These are phyloP conservation scores for Penicillium fuscoglaucum DNA, from an alignment of 2,329 filamentous ascomycete species.

Conservation along the genomic window DNA sequence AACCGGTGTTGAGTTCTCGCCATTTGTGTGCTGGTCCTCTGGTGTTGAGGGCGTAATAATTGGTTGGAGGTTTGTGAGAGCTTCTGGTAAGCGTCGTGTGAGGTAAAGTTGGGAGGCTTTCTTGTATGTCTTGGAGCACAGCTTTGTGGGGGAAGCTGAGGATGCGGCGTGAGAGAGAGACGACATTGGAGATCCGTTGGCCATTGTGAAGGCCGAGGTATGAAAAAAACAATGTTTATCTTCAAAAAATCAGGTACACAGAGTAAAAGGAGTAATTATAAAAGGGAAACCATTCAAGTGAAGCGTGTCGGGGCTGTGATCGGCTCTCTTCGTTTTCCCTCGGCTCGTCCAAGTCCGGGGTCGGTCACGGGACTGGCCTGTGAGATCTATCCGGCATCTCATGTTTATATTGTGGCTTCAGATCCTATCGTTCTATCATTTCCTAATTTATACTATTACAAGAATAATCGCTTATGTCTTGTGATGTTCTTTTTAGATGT, in stretches of 20 bases:
- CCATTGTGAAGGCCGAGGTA: constrained; percentile 24
- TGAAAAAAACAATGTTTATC: neutral
- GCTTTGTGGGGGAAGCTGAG: constrained; percentile 62
- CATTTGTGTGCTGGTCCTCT: constrained; percentile 44
- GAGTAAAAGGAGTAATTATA: neutral
- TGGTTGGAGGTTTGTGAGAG: constrained; percentile 79
- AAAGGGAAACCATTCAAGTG: neutral
- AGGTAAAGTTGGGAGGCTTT: constrained; percentile 93
- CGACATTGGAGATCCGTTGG: constrained; percentile 34
- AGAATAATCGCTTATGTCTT: too few relatives aligned
- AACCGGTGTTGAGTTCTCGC: constrained; percentile 50
- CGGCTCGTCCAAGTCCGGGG: constrained; percentile 37
- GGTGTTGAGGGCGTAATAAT: constrained; percentile 64
- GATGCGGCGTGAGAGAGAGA: constrained; percentile 62
- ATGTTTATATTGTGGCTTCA: neutral
- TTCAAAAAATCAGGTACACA: neutral
- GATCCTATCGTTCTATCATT: neutral
- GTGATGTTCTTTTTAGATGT: too few relatives aligned
- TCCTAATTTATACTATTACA: too few relatives aligned
- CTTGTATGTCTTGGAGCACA: constrained; percentile 84
- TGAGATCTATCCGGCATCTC: neutral
- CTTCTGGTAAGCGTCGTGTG: constrained; percentile 88
- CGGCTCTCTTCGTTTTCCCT: constrained; percentile 35
- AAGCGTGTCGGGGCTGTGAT: constrained; percentile 15
- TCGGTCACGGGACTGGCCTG: constrained; percentile 34